These are phyloP conservation scores for Theobroma cacao DNA, from an alignment of 345 rosid species.

Conservation along the genomic window DNA sequence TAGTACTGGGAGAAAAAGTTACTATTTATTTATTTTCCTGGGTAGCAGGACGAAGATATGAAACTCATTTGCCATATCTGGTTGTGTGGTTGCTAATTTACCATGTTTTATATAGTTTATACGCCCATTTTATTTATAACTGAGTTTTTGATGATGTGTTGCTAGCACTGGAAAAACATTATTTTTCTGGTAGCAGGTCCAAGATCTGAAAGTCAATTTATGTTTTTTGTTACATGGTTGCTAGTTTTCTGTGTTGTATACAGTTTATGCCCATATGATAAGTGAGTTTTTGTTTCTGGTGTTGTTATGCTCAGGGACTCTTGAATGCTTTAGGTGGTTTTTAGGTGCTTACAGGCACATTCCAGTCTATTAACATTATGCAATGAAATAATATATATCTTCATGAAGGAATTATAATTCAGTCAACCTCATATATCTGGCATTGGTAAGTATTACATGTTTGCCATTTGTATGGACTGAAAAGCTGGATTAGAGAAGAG, in stretches of 20 bases:
- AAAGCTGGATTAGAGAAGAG: neutral
- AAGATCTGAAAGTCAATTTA: too few species aligned
- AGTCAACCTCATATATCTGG: neutral
- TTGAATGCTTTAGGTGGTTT: neutral
- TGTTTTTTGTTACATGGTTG: too few species aligned
- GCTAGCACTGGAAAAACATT: neutral
- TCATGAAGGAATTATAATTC: neutral
- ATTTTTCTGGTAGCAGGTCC: neutral
- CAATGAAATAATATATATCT: neutral
- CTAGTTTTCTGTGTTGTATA: too few species aligned
- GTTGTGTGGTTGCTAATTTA: neutral
- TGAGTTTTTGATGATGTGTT: neutral
- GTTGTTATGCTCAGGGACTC: too few species aligned
- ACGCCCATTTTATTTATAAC: neutral
- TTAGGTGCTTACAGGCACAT: neutral
- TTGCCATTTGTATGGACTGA: neutral
- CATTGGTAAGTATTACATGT: neutral
- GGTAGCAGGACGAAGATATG: slow-evolving; percentile 1
- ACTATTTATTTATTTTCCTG: neutral
- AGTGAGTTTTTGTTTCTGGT: too few species aligned
- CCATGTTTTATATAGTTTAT: neutral
- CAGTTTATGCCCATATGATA: too few species aligned
- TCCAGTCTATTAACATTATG: neutral
- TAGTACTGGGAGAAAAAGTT: neutral
- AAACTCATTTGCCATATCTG: neutral